Base-by-base conservation (phyloP, 1,284 basidiomycete species). In the Earliella scabrosa region DNA sequence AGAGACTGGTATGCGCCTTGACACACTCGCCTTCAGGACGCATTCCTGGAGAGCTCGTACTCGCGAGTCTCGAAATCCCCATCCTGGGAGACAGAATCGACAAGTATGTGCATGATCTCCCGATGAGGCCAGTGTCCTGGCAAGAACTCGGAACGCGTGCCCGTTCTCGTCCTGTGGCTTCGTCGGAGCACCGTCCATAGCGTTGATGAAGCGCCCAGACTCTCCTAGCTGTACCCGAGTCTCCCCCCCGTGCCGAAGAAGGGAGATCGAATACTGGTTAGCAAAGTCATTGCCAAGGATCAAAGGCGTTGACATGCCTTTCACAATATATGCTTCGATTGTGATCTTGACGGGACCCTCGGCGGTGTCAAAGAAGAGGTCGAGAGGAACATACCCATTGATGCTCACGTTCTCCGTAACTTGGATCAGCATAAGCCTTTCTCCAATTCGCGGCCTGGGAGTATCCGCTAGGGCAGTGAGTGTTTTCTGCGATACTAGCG, bases 271-370 rank as follows among this genome's bases (percentile, higher is more conserved):
- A 49, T 70, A 73, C 35, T 71, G 65, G 50, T 63, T 67, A 20
- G 59, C 56, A 44, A 72, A 73, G 50, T 73, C 68, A 53, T 71
- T 72, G 13, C 70, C 71, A 3, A 71, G 53, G 20, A 69, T 68
- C 26, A 68, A 67, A 0, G 65, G 68, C 16, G 66, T 44, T 7
- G 51, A 36, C 51, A 53, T 53, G 24, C 51, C 51, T 41, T 39
- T 36, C 5, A 53, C 68, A 0, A 72, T 63, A 49, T 73, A 72
- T 1, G 71, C 71, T 49, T 74, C 71, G 1, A 71, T 63, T 10
- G 45, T 43, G 2, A 73, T 45, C 40, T 63, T 53, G 0, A 73
- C 65, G 2, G 63, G 55, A 13, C 71, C 68, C 7, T 66, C 20
- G 2, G 40, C 14, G 9, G 68, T 70, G 9, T 66, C 26, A 48